Conservation (phyloP, 2,329 filamentous ascomycete species). For the Bipolaris victoriae region DNA sequence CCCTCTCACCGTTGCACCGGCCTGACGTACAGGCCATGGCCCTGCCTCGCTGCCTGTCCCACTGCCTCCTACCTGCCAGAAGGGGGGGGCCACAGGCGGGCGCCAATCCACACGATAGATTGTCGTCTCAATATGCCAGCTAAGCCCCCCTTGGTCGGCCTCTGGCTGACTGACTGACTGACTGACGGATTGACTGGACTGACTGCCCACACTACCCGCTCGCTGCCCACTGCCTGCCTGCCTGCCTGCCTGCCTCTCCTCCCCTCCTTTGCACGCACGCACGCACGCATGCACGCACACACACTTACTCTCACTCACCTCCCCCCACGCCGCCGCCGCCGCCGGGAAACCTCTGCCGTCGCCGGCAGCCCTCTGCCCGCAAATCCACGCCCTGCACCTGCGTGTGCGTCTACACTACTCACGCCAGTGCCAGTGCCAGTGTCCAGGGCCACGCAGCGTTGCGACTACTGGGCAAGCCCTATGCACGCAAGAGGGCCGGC, state of each 20-base stretch:
- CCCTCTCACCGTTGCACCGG: constrained; percentile 7
- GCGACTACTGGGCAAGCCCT: constrained; percentile 12
- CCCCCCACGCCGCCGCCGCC: constrained; percentile 26
- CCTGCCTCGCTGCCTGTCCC: background rate
- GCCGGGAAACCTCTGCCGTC: constrained; percentile 21
- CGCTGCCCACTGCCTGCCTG: too few species aligned
- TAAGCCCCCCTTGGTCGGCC: constrained; percentile 24
- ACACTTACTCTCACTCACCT: too few species aligned
- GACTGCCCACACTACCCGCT: background rate
- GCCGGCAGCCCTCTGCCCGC: background rate
- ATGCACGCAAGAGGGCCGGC: constrained; percentile 14
- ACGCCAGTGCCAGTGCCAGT: too few species aligned
- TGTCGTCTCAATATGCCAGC: constrained; percentile 9
- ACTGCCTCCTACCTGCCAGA: constrained; percentile 14
- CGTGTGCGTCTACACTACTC: too few species aligned
- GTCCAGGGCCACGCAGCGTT: constrained; percentile 5
- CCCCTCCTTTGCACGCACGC: background rate
- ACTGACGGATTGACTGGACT: background rate
- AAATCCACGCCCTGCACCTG: background rate
- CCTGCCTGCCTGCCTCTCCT: background rate
- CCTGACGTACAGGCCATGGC: constrained; percentile 26
- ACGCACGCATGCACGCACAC: background rate
- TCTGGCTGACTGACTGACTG: constrained; percentile 16
- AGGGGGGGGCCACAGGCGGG: constrained; percentile 22
- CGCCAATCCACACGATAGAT: constrained; percentile 27